A percentile compares a stretch with the other conserved stretches of the same genome.
Evolutionary conservation across 495 filamentous ascomycete genomes (phyloP).

Genomic region (Wilcoxina mikolae): DNA sequence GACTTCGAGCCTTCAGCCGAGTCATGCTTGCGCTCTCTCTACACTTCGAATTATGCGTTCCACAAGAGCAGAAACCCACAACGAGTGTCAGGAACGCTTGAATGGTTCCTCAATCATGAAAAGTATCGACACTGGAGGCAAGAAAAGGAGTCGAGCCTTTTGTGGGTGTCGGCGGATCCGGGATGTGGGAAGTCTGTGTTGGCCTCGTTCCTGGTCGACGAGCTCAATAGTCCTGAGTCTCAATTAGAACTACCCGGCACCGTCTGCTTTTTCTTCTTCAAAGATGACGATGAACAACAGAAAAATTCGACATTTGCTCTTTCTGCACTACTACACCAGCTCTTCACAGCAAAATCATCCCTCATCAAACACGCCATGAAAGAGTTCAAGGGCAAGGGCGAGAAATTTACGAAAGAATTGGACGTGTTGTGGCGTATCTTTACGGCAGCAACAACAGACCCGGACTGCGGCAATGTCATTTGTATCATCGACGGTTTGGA

Average conservation of each 20-base stretch:
- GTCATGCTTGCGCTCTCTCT: slow-evolving; percentile 8
- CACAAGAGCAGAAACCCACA: slow-evolving; percentile 15
- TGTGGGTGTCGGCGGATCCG: slow-evolving; percentile 36
- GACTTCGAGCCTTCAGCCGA: background rate
- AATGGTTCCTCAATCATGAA: slow-evolving; percentile 27
- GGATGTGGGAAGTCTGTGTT: slow-evolving; percentile 38
- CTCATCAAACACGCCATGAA: slow-evolving; percentile 26
- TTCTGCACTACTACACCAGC: slow-evolving; percentile 33
- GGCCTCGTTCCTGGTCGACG: slow-evolving; percentile 29
- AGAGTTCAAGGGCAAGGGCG: slow-evolving; percentile 26
- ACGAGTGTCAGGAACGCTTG: slow-evolving; percentile 27
- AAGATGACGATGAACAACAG: slow-evolving; percentile 31
- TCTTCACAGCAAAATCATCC: slow-evolving; percentile 26
- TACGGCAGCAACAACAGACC: slow-evolving; percentile 11
- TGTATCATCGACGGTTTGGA: slow-evolving; percentile 35
- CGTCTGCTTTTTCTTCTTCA: slow-evolving; percentile 38
- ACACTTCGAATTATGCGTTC: slow-evolving; percentile 10
- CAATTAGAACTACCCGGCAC: slow-evolving; percentile 3
- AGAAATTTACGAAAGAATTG: slow-evolving; percentile 19
- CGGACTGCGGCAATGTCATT: slow-evolving; percentile 18
- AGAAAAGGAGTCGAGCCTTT: slow-evolving; percentile 26
- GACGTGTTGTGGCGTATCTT: slow-evolving; percentile 29
- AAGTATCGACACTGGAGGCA: slow-evolving; percentile 29
- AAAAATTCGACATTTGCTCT: slow-evolving; percentile 28
- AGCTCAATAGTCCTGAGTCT: slow-evolving; percentile 6